Conservation (phyloP, 1,139 yeast genomes). For the Candida glucosophila region DNA sequence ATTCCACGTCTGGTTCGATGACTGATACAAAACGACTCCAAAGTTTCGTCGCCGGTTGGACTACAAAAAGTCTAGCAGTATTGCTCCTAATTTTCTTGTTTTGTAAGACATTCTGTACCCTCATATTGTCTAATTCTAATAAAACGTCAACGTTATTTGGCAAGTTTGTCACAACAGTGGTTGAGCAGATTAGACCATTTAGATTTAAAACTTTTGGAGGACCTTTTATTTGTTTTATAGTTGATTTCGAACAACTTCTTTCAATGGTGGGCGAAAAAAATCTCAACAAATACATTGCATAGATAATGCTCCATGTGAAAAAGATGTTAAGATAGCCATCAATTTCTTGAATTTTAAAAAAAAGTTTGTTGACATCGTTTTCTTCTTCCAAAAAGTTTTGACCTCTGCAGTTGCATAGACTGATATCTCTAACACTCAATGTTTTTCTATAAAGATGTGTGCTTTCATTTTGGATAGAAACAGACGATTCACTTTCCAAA, state of each 20-base stretch:
- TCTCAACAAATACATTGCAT: conserved; percentile 28
- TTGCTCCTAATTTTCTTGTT: conserved; percentile 22
- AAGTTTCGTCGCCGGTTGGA: conserved; percentile 44
- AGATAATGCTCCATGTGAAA: conserved; percentile 35
- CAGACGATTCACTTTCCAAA: conserved; percentile 44
- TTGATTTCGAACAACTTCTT: conserved; percentile 19
- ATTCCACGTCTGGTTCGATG: conserved; percentile 13
- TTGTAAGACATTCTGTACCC: conserved; percentile 19
- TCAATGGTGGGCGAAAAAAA: conserved; percentile 28
- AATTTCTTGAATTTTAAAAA: conserved; percentile 24
- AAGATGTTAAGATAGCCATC: conserved; percentile 36
- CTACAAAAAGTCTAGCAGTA: conserved; percentile 40
- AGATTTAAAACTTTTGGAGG: conserved; percentile 18
- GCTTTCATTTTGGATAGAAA: conserved; percentile 20
- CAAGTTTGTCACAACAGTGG: conserved; percentile 36
- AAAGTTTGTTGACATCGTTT: conserved; percentile 14
- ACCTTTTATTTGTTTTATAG: conserved; percentile 17
- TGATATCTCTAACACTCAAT: conserved; percentile 43
- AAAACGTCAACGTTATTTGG: conserved; percentile 46
- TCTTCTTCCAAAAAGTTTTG: conserved; percentile 7
- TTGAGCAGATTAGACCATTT: conserved; percentile 29
- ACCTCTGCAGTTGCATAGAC: conserved; percentile 41
- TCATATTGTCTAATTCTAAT: conserved; percentile 38
- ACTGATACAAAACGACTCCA: conserved; percentile 35
- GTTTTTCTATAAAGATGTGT: conserved; percentile 30